Evolutionary conservation across 768 basidiomycete species (phyloP).

Genomic region (Lactarius sp.): DNA sequence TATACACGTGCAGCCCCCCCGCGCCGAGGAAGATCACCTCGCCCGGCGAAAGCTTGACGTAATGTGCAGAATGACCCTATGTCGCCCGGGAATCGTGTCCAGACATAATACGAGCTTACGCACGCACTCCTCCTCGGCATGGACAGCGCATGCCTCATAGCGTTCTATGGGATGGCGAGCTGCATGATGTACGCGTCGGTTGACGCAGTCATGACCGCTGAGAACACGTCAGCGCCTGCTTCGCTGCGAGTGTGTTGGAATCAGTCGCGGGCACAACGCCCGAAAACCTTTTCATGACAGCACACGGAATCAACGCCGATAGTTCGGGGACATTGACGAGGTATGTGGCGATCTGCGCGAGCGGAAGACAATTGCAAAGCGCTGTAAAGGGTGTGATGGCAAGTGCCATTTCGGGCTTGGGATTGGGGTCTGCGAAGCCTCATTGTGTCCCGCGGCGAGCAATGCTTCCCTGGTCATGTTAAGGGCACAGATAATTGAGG

Average conservation of each 20-base stretch:
- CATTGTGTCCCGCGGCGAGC: too few relatives aligned
- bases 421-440: conserved; percentile 71
- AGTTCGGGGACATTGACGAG: conserved; percentile 74
- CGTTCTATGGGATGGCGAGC: conserved; percentile 55
- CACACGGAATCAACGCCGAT: conserved; percentile 56
- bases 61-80: conserved; percentile 88
- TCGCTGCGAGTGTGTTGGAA: conserved; percentile 44
- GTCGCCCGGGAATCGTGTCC: conserved; percentile 82
- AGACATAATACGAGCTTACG: conserved; percentile 59
- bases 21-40: conserved; percentile 96
- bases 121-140: conserved; percentile 42
- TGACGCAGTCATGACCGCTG: conserved; percentile 77
- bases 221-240: conserved; percentile 70
- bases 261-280: conserved; percentile 37
- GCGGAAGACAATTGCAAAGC: conserved; percentile 89
- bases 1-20: conserved; percentile 95
- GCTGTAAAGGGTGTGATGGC: conserved; percentile 88
- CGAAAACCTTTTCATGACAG: conserved; percentile 50
- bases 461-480: too few relatives aligned
- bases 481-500: too few relatives aligned
- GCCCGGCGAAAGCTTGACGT: conserved; percentile 72
- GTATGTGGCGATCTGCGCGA: conserved; percentile 60
- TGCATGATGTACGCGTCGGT: conserved; percentile 45
- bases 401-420: conserved; percentile 99
- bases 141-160: conserved; percentile 46